These are phyloP conservation scores for Dioscorea alata DNA, from an alignment of 106 monocot genomes.

Conservation along the genomic window DNA sequence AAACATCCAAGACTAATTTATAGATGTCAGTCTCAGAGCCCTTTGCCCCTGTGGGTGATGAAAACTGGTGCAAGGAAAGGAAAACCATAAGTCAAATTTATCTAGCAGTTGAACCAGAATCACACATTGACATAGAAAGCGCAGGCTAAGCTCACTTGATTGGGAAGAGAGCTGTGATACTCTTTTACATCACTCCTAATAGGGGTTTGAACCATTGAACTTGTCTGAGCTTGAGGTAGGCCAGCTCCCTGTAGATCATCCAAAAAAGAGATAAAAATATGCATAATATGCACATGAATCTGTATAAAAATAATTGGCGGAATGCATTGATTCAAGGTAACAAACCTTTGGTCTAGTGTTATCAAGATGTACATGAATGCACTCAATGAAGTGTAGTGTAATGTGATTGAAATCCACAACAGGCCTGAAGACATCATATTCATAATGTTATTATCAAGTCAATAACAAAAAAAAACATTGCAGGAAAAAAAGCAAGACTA, in stretches of 20 bases:
- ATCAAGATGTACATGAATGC: conserved; percentile 69
- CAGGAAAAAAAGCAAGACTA: no score
- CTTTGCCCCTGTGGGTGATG: conserved; percentile 4
- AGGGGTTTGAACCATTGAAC: conserved; percentile 2
- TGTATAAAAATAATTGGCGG: neutral
- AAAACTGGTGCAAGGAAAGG: conserved; percentile 9
- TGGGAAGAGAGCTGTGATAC: conserved; percentile 20
- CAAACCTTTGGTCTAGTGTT: conserved; percentile 49
- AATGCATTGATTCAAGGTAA: neutral
- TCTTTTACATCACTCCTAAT: conserved; percentile 14
- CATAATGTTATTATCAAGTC: neutral
- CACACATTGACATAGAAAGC: neutral
- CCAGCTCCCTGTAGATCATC: conserved; percentile 4
- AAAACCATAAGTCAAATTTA: neutral
- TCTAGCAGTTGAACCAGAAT: neutral
- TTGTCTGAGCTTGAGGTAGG: conserved; percentile 6
- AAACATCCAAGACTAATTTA: conserved; percentile 54
- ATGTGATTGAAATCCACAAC: conserved; percentile 57
- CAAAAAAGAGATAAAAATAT: neutral
- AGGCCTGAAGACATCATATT: conserved; percentile 32
- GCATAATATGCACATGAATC: neutral
- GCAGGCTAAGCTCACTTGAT: conserved; percentile 20
- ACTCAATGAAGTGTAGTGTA: conserved; percentile 66
- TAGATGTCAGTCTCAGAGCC: conserved; percentile 31
- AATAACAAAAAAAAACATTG: neutral